Evolutionary conservation across 2,329 filamentous ascomycete species (phyloP).

Genomic region (Sordariomycetes sp.): DNA sequence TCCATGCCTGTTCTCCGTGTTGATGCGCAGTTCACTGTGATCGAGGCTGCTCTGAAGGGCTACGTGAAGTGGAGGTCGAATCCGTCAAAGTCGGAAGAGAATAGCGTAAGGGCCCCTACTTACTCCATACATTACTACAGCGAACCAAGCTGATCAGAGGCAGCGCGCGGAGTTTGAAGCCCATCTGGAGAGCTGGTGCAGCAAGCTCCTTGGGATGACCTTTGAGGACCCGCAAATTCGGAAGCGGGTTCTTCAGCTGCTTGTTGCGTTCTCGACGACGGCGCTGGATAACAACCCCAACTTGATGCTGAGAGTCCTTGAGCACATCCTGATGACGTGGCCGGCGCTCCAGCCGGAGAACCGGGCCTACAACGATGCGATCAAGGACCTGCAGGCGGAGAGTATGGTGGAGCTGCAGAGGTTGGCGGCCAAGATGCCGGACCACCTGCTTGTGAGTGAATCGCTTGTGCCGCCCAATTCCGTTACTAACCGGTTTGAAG

Average conservation of each 20-base stretch:
- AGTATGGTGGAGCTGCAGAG: slow-evolving; percentile 82
- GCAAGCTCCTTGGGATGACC: slow-evolving; percentile 55
- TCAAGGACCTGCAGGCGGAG: slow-evolving; percentile 78
- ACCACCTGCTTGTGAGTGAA: slow-evolving; percentile 63
- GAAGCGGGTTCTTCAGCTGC: slow-evolving; percentile 70
- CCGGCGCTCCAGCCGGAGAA: slow-evolving; percentile 62
- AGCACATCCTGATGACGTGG: slow-evolving; percentile 80
- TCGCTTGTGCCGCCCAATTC: neutral
- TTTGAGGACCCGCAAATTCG: slow-evolving; percentile 79
- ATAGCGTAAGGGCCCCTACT: slow-evolving; percentile 14
- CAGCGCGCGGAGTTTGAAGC: slow-evolving; percentile 37
- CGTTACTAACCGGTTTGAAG: slow-evolving; percentile 22
- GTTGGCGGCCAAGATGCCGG: slow-evolving; percentile 80
- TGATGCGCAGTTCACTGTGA: slow-evolving; percentile 81
- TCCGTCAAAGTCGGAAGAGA: slow-evolving; percentile 11
- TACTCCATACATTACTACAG: neutral
- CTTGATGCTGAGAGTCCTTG: slow-evolving; percentile 82
- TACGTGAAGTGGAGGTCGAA: slow-evolving; percentile 64
- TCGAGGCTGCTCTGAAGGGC: slow-evolving; percentile 81
- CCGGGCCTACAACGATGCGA: slow-evolving; percentile 70
- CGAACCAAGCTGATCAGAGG: neutral
- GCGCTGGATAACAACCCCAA: slow-evolving; percentile 65
- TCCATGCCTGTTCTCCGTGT: slow-evolving; percentile 66
- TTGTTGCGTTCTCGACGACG: slow-evolving; percentile 75
- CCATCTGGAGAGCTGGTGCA: slow-evolving; percentile 62